Evolutionary conservation across 2,329 filamentous ascomycete species (phyloP), one percentile per base, ranked within the genome.

Genomic region (Pseudocercospora pini-densiflorae): DNA sequence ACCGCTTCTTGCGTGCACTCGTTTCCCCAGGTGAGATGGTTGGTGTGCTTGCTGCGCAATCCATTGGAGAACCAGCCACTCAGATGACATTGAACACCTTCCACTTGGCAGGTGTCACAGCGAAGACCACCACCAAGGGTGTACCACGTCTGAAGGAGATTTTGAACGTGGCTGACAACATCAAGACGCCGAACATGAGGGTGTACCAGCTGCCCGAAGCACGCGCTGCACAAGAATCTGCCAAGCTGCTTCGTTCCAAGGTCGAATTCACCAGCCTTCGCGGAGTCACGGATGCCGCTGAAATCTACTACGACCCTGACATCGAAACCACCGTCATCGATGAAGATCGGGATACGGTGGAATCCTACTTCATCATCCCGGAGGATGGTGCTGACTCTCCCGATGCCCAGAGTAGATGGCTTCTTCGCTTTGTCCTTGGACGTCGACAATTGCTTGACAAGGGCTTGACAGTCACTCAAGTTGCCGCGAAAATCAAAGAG

Each of bases 71-170:
- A 81, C 95, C 95, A 47, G 96, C 95, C 23, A 99, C 95, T 0
- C 95, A 99, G 85, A 99, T 99, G 95, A 99, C 95, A 1, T 84
- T 99, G 68, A 99, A 99, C 83, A 99, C 95, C 24, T 99, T 99
- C 91, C 95, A 99, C 86, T 99, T 99, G 80, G 94, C 95, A 80
- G 95, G 95, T 97, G 93, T 99, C 68, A 97, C 96, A 43, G 97
- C 94, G 24, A 99, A 99, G 90, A 99, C 99, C 86, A 94, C 99
- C 63, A 99, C 95, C 0, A 90, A 99, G 58, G 95, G 95, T 93
- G 95, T 99, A 51, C 95, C 95, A 51, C 94, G 95, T 89, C 88
- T 99, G 59, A 99, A 99, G 87, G 95, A 99, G 83, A 99, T 99
- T 88, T 86, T 99, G 65, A 99, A 99, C 79, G 89, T 99, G 66